These are phyloP conservation scores for Huntiella omanensis DNA, from an alignment of 2,329 filamentous ascomycete genomes.

Conservation along the genomic window DNA sequence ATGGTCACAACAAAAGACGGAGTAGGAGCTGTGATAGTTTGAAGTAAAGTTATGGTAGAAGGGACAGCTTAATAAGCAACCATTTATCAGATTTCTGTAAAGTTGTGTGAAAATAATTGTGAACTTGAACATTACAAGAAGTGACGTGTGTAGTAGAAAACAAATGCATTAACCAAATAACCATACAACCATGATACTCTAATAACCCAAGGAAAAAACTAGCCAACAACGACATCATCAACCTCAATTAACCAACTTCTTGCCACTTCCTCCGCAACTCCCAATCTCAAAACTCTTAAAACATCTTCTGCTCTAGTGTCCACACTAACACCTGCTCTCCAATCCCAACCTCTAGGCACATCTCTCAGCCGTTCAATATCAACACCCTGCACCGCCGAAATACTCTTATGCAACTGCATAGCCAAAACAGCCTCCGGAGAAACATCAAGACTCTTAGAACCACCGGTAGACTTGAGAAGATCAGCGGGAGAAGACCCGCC, in stretches of 20 bases:
- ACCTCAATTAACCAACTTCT: constrained; percentile 50
- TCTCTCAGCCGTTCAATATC: constrained; percentile 13
- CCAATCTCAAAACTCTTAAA: constrained; percentile 51
- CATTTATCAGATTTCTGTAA: background rate
- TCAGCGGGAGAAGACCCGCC: constrained; percentile 45
- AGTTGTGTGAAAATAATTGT: background rate
- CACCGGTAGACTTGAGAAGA: constrained; percentile 39
- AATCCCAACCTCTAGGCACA: constrained; percentile 50
- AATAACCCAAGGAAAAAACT: background rate
- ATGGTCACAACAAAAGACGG: constrained; percentile 5
- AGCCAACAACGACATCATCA: constrained; percentile 31
- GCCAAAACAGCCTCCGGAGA: constrained; percentile 56
- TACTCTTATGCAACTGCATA: constrained; percentile 40
- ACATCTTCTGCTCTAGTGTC: constrained; percentile 48
- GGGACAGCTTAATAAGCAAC: background rate
- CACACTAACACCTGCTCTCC: constrained; percentile 57
- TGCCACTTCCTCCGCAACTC: constrained; percentile 55
- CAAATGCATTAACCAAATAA: background rate
- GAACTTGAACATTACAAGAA: background rate
- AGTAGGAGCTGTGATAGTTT: background rate
- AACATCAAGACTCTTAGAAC: constrained; percentile 40
- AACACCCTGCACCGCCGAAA: constrained; percentile 30
- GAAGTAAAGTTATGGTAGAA: background rate
- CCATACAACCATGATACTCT: background rate
- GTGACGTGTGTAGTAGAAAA: background rate